These are phyloP conservation scores for Aschersonia sp. DNA, from an alignment of 2,329 filamentous ascomycete genomes.

Conservation along the genomic window DNA sequence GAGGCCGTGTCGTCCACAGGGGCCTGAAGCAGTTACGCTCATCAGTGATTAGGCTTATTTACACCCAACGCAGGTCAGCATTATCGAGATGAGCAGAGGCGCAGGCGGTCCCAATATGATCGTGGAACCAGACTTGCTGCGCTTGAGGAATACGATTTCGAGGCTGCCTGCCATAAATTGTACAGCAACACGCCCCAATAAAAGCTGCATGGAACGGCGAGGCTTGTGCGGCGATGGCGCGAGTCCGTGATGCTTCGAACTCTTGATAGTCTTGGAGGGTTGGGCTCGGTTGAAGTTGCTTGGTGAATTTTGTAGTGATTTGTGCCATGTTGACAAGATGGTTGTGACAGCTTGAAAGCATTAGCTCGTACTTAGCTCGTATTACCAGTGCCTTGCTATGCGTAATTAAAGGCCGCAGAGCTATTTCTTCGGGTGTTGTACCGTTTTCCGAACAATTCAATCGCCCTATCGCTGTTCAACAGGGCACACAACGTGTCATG, in stretches of 20 bases:
- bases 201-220: neutral
- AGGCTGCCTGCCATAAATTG: conserved; percentile 24
- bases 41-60: conserved; percentile 49
- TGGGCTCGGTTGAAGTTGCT: neutral
- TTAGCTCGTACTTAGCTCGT: conserved; percentile 4
- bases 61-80: conserved; percentile 65
- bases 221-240: neutral
- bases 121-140: conserved; percentile 63
- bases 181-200: conserved; percentile 11
- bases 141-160: conserved; percentile 46
- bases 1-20: neutral
- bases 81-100: conserved; percentile 60
- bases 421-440: neutral
- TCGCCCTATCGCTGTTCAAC: too few relatives aligned
- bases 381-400: neutral
- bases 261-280: neutral
- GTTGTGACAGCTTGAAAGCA: neutral
- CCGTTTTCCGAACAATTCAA: too few relatives aligned
- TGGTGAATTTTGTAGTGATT: neutral
- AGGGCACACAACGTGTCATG: too few relatives aligned
- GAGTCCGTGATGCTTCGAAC: neutral
- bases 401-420: neutral
- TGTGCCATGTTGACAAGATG: conserved; percentile 4
- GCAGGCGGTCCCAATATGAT: conserved; percentile 65
- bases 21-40: neutral